Evolutionary conservation across 331 rosid genomes (phyloP).

Genomic region (Prunus yedoensis): DNA sequence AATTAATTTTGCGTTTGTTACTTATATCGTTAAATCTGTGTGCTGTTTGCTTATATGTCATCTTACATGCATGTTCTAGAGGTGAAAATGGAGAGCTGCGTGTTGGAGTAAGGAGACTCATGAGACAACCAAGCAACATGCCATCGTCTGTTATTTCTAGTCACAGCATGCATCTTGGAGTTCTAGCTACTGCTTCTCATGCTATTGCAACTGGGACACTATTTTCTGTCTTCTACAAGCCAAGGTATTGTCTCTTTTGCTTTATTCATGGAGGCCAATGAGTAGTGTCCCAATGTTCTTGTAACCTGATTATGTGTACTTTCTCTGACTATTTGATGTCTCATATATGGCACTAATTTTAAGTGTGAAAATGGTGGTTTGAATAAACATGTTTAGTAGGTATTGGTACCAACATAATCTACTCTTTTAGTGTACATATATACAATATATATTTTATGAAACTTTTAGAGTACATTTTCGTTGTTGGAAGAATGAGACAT

Average conservation of each 20-base stretch:
- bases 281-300: conserved; percentile 9
- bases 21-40: not conserved
- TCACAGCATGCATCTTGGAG: conserved; percentile 98
- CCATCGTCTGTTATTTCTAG: conserved; percentile 98
- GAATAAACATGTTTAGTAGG: not conserved
- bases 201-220: conserved; percentile 85
- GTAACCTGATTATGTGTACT: not conserved
- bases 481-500: not conserved
- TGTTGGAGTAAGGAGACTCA: conserved; percentile 97
- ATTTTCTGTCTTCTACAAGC: conserved; percentile 94
- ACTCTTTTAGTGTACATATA: not conserved
- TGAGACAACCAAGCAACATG: conserved; percentile 93
- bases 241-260: conserved; percentile 52
- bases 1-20: conserved; percentile 19
- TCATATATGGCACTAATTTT: not conserved
- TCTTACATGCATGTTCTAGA: conserved; percentile 40
- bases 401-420: not conserved
- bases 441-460: too few species aligned
- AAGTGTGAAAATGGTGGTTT: not conserved
- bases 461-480: not conserved
- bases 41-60: conserved; percentile 17
- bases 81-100: conserved; percentile 97
- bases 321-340: not conserved
- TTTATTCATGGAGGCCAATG: not conserved
- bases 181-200: conserved; percentile 94